Base-by-base conservation (phyloP, 2,329 filamentous ascomycete species). In the Colletotrichum sp. region DNA sequence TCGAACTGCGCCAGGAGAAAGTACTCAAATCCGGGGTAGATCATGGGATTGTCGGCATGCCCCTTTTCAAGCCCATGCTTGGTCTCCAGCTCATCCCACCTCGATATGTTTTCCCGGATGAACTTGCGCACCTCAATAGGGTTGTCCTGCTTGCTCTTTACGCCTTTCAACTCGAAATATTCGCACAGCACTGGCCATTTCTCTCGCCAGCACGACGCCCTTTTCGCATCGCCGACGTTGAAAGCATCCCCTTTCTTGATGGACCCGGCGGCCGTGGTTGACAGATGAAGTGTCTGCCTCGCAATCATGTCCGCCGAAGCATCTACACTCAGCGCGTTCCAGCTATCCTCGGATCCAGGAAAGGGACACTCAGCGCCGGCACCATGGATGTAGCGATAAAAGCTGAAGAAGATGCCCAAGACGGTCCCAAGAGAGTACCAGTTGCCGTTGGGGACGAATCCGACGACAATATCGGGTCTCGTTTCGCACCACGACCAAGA, bases 1-100 rank as follows among this genome's bases (percentile, higher is more conserved):
- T 88, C 85, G 75, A 88, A 87, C 68, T 83, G 80, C 12, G 84
- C 84, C 75, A 88, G 81, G 68, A 88, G 80, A 64, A 86, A 85
- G 74, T 86, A 83, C 78, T 87, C 85, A 62, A 86, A 87, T 0
- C 83, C 84, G 18, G 82, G 81, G 30, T 84, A 80, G 13, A 81
- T 83, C 71, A 79, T 80, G 8, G 83, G 81, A 59, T 81, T 84
- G 71, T 86, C 83, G 30, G 84, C 84, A 67, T 84, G 81, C 3
- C 85, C 85, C 9, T 80, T 81, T 69, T 84, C 81, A 57, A 89
- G 79, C 4, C 76, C 81, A 78, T 87, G 83, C 49, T 81, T 83
- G 68, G 65, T 76, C 79, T 81, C 84, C 75, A 85, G 71, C 59
- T 77, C 72, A 74, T 81, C 78, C 84, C 84, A 85, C 36, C 73